These are phyloP conservation scores for Endocarpon pusillum DNA, from an alignment of 495 filamentous ascomycete genomes.

Conservation along the genomic window DNA sequence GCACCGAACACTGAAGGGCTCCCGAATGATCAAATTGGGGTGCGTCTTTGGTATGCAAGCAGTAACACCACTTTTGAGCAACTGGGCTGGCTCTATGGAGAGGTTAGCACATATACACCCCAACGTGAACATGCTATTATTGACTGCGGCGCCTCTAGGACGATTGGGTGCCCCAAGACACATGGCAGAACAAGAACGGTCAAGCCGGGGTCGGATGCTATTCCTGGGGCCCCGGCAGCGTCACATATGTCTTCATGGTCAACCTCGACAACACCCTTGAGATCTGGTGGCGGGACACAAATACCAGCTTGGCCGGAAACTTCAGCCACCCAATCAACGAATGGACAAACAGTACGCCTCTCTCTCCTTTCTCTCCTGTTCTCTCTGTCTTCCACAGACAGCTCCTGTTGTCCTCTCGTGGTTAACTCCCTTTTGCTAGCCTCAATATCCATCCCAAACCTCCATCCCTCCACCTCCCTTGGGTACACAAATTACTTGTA, in stretches of 20 bases:
- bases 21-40: too few relatives aligned
- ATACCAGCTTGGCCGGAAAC: conserved; percentile 4
- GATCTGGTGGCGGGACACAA: conserved; percentile 12
- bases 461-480: conserved; percentile 8
- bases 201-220: conserved; percentile 20
- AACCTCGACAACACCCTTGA: conserved; percentile 7
- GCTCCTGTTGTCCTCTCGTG: not conserved
- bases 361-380: not conserved
- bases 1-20: too few relatives aligned
- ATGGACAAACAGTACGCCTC: conserved; percentile 8
- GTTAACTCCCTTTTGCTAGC: not conserved
- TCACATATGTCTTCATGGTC: conserved; percentile 9
- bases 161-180: too few relatives aligned
- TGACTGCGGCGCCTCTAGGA: too few relatives aligned
- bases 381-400: not conserved
- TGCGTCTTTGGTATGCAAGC: too few relatives aligned
- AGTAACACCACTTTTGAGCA: too few relatives aligned
- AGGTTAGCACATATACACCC: too few relatives aligned
- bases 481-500: conserved; percentile 13
- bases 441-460: conserved; percentile 8
- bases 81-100: too few relatives aligned
- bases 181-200: too few relatives aligned
- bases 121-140: too few relatives aligned
- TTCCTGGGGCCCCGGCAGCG: conserved; percentile 11
- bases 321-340: conserved; percentile 6